Percentiles rank a stretch among this genome's conserved stretches.
Evolutionary conservation across 768 basidiomycete genomes (phyloP).

Genomic region (Tylopilus sp.): DNA sequence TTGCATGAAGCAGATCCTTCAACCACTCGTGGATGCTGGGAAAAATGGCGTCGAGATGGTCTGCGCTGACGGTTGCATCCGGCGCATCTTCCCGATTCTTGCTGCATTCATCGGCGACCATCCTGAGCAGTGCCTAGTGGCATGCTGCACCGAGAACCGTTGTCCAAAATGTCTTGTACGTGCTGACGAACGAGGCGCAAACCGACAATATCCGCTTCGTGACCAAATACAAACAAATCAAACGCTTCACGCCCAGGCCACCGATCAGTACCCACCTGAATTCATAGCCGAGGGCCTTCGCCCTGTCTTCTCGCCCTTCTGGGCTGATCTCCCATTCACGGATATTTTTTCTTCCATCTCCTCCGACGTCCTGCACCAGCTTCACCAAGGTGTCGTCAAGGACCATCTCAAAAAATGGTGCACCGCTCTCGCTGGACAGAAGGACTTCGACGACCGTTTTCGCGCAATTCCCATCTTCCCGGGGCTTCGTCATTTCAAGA

Average conservation of each 20-base stretch:
- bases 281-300: background rate
- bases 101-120: background rate
- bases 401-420: slow-evolving; percentile 3
- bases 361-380: background rate
- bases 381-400: background rate
- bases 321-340: background rate
- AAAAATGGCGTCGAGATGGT: background rate
- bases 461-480: background rate
- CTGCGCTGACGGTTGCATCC: background rate
- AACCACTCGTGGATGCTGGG: background rate
- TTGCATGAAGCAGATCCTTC: background rate
- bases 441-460: background rate
- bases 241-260: background rate
- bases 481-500: background rate
- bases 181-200: background rate
- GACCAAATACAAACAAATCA: background rate
- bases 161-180: background rate
- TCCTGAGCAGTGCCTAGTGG: background rate
- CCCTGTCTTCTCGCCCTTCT: background rate
- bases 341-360: background rate
- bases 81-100: background rate
- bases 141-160: background rate
- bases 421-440: background rate
- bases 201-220: background rate
- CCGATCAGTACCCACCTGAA: background rate